Evolutionary conservation across 2,329 filamentous ascomycete genomes (phyloP), one percentile per base, ranked within the genome.

Genomic region (Herpotrichia juniperi): DNA sequence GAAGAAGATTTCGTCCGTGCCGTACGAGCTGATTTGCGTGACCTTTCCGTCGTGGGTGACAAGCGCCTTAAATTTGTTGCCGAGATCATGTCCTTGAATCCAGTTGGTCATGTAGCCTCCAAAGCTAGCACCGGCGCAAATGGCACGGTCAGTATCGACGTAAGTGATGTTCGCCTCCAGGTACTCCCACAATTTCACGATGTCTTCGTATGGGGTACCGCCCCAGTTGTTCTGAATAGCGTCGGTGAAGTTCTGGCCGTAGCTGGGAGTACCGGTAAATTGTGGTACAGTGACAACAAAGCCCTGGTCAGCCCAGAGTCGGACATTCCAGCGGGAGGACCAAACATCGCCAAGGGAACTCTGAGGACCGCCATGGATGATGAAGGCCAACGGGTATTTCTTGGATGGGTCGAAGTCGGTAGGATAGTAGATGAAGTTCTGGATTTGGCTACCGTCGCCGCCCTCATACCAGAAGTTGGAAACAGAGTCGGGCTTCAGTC

Each of bases 11-110:
- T 82, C 80, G 1, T 82, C 80, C 6, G 78, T 80, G 2, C 74
- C 73, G 57, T 81, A 75, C 63, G 77, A 74, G 22, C 71, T 71
- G 34, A 78, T 70, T 31, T 78, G 74, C 63, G 86, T 88, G 71
- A 91, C 91, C 48, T 92, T 88, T 46, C 92, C 92, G 63, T 96
- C 91, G 69, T 96, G 92, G 66, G 87, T 91, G 28, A 96, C 91
- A 11, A 96, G 81, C 0, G 91, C 91, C 74, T 91, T 91, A 82
- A 97, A 96, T 62, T 88, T 87, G 42, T 90, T 85, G 30, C 91
- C 92, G 0, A 96, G 81, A 0, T 84, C 83, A 53, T 94, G 89
- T 4, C 93, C 93, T 73, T 96, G 91, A 62, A 96, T 93, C 91
- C 92, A 96, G 71, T 96, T 83, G 50, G 71, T 71, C 64, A 82